Conservation (phyloP, 495 filamentous ascomycete genomes). For the Barbatosphaeria neglecta region DNA sequence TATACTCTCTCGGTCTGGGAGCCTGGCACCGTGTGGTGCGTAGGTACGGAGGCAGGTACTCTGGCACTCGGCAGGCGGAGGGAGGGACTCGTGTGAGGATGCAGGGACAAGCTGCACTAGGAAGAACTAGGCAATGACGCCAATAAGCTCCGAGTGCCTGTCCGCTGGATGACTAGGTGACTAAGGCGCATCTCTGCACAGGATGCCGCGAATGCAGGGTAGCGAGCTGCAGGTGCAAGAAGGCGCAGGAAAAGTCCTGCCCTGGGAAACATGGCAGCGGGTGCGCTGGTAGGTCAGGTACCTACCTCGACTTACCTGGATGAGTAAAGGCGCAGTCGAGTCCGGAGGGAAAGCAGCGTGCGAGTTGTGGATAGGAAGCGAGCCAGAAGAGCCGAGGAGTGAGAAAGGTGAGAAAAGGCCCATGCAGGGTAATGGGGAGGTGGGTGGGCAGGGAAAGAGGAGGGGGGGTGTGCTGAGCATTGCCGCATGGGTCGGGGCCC, state of each 20-base stretch:
- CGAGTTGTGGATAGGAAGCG: background rate
- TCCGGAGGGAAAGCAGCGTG: background rate
- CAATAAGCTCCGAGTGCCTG: background rate
- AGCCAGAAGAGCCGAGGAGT: background rate
- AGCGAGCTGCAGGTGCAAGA: background rate
- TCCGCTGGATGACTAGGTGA: background rate
- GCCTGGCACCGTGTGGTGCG: background rate
- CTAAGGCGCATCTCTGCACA: background rate
- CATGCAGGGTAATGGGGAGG: background rate
- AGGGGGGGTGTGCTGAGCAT: background rate
- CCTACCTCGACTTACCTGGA: background rate
- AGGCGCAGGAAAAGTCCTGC: slow-evolving; percentile 1
- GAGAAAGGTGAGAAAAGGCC: background rate
- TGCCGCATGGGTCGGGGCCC: background rate
- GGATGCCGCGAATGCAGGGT: background rate
- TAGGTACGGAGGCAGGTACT: background rate
- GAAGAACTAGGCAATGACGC: background rate
- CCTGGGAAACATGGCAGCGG: background rate
- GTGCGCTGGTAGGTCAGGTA: background rate
- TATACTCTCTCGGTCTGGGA: background rate
- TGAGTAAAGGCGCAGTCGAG: slow-evolving; percentile 1
- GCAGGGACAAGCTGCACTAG: background rate
- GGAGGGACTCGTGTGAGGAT: background rate
- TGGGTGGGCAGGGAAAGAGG: background rate
- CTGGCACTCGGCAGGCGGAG: background rate